These are phyloP conservation scores for Tricholomella constricta DNA, from an alignment of 768 basidiomycete species.

Conservation along the genomic window DNA sequence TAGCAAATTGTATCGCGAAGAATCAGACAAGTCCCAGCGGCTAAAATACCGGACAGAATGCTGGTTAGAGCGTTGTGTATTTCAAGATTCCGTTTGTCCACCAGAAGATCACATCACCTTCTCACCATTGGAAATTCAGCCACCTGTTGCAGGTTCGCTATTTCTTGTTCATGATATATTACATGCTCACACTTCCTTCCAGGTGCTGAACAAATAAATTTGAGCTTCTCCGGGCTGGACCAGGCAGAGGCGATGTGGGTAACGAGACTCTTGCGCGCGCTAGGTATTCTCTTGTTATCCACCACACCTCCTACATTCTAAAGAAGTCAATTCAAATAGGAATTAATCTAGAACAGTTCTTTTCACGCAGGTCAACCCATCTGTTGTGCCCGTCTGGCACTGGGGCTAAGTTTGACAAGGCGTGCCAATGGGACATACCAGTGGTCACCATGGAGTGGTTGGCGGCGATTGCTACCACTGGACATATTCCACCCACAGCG, in stretches of 20 bases:
- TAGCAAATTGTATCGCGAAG: slow-evolving; percentile 64
- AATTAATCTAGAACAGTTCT: slow-evolving; percentile 53
- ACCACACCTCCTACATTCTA: neutral
- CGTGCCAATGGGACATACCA: slow-evolving; percentile 75
- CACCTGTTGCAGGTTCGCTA: slow-evolving; percentile 60
- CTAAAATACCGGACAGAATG: slow-evolving; percentile 83
- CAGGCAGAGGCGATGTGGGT: slow-evolving; percentile 68
- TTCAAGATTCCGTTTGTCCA: slow-evolving; percentile 68
- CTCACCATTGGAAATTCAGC: slow-evolving; percentile 56
- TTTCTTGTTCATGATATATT: neutral
- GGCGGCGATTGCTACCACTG: slow-evolving; percentile 53
- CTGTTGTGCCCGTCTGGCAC: slow-evolving; percentile 71
- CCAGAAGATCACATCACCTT: slow-evolving; percentile 73
- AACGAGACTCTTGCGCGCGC: slow-evolving; percentile 62
- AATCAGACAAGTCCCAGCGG: slow-evolving; percentile 47
- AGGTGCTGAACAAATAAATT: slow-evolving; percentile 58
- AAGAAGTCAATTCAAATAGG: slow-evolving; percentile 38
- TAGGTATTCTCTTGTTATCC: slow-evolving; percentile 47
- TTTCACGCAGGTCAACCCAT: slow-evolving; percentile 74
- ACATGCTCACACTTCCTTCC: neutral
- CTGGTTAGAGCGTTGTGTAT: slow-evolving; percentile 89
- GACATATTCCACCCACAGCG: slow-evolving; percentile 41
- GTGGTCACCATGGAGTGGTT: slow-evolving; percentile 78
- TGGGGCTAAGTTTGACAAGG: slow-evolving; percentile 80
- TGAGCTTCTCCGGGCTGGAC: slow-evolving; percentile 80